Base-by-base conservation (phyloP, 306 rosid species). In the Vachellia pachyceras region DNA sequence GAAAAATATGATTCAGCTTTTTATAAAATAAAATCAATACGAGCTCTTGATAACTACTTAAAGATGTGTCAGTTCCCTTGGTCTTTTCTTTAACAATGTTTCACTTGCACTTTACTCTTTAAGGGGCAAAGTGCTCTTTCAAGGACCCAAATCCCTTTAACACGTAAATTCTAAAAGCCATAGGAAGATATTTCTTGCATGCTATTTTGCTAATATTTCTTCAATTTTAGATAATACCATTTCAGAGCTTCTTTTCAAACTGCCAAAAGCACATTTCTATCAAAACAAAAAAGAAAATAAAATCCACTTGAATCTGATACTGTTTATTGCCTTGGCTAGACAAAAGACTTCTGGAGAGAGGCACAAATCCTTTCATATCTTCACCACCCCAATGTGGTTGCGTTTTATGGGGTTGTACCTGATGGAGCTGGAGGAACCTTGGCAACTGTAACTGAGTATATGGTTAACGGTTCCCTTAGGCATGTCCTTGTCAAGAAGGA, bases 331-430 rank as follows among this genome's bases (percentile, higher is more conserved):
- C 77, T 75, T 78, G 82, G 57, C 61, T 85, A 96, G 99, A 90
- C 88, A 23, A 90, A 90, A 83, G 99, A 96, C 86, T 92, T 93
- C 82, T 95, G 99, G 99, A 90, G 99, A 86, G 99, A 95, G 84
- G 99, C 98, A 73, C 88, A 87, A 73, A 93, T 95, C 69, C 89
- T 95, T 49, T 93, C 99, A 72, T 90, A 89, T 86, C 98, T 95
- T 84, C 99, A 95, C 81, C 99, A 95, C 80, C 98, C 99, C 57
- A 95, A 95, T 77, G 97, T 95, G 33, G 87, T 95, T 33, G 99
- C 99, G 45, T 93, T 93, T 82, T 95, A 95, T 75, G 99, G 99
- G 42, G 87, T 95, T 1, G 98, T 93, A 76, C 99, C 98, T 0
- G 99, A 95, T 85, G 98, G 96, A 22, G 85, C 89, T 17, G 94